phyloP scores from a whole-genome alignment of 768 basidiomycete species.

The Pleurotus cornucopiae region DNA sequence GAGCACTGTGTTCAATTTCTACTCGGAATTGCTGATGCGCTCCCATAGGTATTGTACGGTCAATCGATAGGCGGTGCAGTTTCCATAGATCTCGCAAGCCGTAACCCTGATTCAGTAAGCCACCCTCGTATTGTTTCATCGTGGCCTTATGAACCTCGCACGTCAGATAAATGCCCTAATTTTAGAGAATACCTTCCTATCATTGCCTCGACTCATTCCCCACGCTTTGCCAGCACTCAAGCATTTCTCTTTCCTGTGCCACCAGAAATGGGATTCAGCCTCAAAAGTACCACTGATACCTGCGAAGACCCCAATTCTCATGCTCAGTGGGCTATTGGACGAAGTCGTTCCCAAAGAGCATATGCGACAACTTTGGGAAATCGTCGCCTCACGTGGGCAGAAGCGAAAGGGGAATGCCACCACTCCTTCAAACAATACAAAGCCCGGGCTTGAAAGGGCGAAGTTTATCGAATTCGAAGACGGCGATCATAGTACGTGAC shows the following conservation, averaged over 20 bases:
- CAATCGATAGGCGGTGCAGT: constrained; percentile 94
- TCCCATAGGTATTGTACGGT: constrained; percentile 64
- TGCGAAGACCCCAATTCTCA: constrained; percentile 65
- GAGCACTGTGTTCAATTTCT: constrained; percentile 16
- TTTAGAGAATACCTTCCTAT: constrained; percentile 92
- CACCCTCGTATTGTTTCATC: no score
- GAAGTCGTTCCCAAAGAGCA: constrained; percentile 73
- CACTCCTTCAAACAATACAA: constrained; percentile 23
- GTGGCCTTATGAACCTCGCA: not conserved
- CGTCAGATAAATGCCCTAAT: constrained; percentile 71
- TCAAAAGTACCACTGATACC: constrained; percentile 62
- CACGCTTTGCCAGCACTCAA: constrained; percentile 69
- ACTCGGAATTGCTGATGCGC: not conserved
- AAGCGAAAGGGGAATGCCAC: constrained; percentile 26
- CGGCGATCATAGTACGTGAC: constrained; percentile 50
- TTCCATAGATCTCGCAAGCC: constrained; percentile 79
- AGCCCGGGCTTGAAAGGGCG: constrained; percentile 48
- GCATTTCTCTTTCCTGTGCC: constrained; percentile 74
- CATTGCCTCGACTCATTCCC: constrained; percentile 79
- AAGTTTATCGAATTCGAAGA: constrained; percentile 52
- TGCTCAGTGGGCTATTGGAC: constrained; percentile 73
- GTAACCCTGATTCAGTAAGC: constrained; percentile 65
- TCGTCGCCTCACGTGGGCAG: constrained; percentile 51
- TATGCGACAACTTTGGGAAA: constrained; percentile 72
- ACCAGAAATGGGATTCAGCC: constrained; percentile 85